Evolutionary conservation across 257 asterid species (phyloP).

Genomic region (Craterostigma plantagineum): DNA sequence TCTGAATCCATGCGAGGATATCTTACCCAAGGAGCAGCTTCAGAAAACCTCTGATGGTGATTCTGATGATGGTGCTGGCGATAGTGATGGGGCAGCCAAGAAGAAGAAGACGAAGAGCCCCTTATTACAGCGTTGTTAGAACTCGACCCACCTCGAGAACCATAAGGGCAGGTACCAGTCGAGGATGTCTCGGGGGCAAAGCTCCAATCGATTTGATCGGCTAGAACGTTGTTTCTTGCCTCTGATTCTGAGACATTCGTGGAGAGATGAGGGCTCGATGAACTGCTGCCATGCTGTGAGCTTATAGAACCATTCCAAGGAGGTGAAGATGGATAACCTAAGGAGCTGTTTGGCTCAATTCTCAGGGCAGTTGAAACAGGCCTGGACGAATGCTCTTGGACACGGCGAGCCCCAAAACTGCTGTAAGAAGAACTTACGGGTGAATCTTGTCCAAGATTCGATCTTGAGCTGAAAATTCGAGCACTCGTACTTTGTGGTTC

Average conservation of each 20-base stretch:
- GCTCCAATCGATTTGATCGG: slow-evolving; percentile 43
- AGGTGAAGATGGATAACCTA: slow-evolving; percentile 21
- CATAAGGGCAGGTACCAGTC: slow-evolving; percentile 25
- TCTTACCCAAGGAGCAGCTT: slow-evolving; percentile 31
- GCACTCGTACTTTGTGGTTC: slow-evolving; percentile 30
- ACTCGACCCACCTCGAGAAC: slow-evolving; percentile 22
- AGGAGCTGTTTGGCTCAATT: slow-evolving; percentile 23
- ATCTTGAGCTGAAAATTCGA: slow-evolving; percentile 19
- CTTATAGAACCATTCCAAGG: slow-evolving; percentile 35
- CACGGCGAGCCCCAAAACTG: no score
- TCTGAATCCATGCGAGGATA: slow-evolving; percentile 32
- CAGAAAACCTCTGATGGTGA: slow-evolving; percentile 26
- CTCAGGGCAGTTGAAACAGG: slow-evolving; percentile 21
- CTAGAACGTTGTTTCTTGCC: slow-evolving; percentile 28
- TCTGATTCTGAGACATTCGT: slow-evolving; percentile 28
- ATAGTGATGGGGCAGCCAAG: slow-evolving; percentile 40
- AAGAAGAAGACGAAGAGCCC: slow-evolving; percentile 13
- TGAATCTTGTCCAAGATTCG: slow-evolving; percentile 19
- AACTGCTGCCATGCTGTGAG: slow-evolving; percentile 29
- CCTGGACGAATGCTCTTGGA: no score
- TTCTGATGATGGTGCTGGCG: slow-evolving; percentile 12
- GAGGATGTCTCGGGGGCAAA: slow-evolving; percentile 31
- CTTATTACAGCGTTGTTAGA: slow-evolving; percentile 18
- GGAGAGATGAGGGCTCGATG: slow-evolving; percentile 27
- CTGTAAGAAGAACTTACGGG: no score